Percentiles rank a stretch among this genome's conserved stretches.
These are phyloP conservation scores for Aspergillus carbonarius DNA, from an alignment of 2,329 filamentous ascomycete species.

Conservation along the genomic window DNA sequence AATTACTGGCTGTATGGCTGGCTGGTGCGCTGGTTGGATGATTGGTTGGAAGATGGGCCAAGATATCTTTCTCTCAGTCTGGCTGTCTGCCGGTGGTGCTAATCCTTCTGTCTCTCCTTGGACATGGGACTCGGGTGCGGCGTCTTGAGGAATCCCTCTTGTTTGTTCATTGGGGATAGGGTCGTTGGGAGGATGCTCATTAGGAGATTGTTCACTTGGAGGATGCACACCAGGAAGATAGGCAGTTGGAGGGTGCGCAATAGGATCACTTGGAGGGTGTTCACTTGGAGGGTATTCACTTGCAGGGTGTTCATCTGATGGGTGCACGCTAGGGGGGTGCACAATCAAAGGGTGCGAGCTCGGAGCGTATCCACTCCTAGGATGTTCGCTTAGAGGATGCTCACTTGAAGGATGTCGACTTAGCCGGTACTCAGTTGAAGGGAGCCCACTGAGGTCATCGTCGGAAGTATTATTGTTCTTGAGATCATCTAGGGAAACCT, in stretches of 20 bases:
- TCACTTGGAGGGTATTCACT: background rate
- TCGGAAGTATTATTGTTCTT: background rate
- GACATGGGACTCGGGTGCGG: background rate
- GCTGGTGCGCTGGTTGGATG: constrained; percentile 6
- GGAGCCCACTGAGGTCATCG: background rate
- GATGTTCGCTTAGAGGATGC: background rate
- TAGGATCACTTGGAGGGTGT: background rate
- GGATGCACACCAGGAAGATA: background rate
- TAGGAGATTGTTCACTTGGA: background rate
- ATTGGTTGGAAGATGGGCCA: constrained; percentile 16
- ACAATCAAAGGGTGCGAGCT: background rate
- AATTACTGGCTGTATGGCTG: constrained; percentile 1
- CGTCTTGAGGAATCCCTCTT: background rate
- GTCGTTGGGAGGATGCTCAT: background rate
- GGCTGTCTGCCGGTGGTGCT: background rate
- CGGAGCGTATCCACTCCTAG: background rate
- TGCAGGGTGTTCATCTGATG: background rate
- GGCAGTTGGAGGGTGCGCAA: background rate
- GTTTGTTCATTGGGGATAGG: background rate
- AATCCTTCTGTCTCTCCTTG: background rate
- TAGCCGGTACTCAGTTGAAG: background rate
- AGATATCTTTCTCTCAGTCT: constrained; percentile 3
- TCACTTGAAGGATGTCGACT: background rate
- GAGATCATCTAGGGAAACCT: background rate
- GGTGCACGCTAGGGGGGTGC: background rate